These are phyloP conservation scores for Ramaria sp. DNA, from an alignment of 768 basidiomycete species.

Conservation along the genomic window DNA sequence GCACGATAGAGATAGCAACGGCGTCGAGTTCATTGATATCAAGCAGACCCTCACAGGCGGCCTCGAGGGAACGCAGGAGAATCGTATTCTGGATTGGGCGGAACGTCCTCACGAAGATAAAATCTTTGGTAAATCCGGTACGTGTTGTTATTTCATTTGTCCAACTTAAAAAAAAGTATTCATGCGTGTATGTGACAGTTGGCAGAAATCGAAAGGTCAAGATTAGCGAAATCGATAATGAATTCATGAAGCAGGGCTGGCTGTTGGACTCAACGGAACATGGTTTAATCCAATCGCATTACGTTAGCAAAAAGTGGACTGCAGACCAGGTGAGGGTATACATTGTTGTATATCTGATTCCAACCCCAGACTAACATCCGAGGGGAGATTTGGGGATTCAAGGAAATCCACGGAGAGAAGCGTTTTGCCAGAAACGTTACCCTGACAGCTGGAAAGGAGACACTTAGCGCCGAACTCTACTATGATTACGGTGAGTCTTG, in stretches of 20 bases:
- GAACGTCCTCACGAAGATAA: conserved; percentile 7
- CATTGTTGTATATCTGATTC: neutral
- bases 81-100: conserved; percentile 10
- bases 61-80: conserved; percentile 12
- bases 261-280: conserved; percentile 24
- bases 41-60: conserved; percentile 14
- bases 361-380: neutral
- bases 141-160: neutral
- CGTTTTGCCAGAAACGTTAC: conserved; percentile 5
- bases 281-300: conserved; percentile 5
- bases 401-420: conserved; percentile 7
- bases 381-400: conserved; percentile 10
- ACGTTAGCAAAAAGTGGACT: conserved; percentile 5
- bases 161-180: neutral
- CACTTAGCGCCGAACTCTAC: conserved; percentile 15
- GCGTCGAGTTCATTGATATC: conserved; percentile 14
- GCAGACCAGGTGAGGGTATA: conserved; percentile 3
- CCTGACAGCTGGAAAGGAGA: conserved; percentile 8
- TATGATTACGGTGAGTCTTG: conserved; percentile 15
- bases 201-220: conserved; percentile 19
- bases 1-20: conserved; percentile 30
- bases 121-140: conserved; percentile 3
- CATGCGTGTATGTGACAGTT: neutral
- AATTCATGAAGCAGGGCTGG: conserved; percentile 32
- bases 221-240: conserved; percentile 21